Conservation (phyloP, 73 alveolate genomes). For the Halteria grandinella region DNA sequence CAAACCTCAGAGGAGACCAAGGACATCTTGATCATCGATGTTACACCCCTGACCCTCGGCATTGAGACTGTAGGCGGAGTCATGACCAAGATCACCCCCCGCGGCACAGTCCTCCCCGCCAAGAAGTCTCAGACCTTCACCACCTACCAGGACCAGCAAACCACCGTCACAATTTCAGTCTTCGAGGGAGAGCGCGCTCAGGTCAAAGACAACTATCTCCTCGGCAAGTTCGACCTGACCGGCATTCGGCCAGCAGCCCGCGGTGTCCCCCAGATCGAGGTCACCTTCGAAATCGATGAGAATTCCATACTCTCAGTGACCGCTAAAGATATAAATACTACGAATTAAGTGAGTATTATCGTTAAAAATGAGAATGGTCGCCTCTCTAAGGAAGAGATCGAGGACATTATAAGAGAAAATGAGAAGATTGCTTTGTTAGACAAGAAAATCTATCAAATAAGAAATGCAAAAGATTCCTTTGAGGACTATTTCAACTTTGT, state of each 20-base stretch:
- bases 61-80: conserved; percentile 99
- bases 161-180: conserved; percentile 93
- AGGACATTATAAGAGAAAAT: conserved; percentile 90
- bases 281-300: conserved; percentile 93
- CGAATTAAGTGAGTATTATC: conserved; percentile 89
- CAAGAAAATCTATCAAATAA: conserved; percentile 89
- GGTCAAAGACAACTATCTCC: conserved; percentile 97
- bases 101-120: conserved; percentile 99
- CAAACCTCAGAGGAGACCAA: conserved; percentile 91
- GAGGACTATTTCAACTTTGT: conserved; percentile 91
- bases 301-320: conserved; percentile 87
- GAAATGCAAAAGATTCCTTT: conserved; percentile 93
- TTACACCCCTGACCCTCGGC: conserved; percentile 97
- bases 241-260: conserved; percentile 98
- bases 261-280: conserved; percentile 98
- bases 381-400: conserved; percentile 93
- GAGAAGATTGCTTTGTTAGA: conserved; percentile 95
- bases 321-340: conserved; percentile 93
- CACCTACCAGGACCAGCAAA: conserved; percentile 96
- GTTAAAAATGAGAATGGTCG: conserved; percentile 97
- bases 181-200: conserved; percentile 98
- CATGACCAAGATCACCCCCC: conserved; percentile 96
- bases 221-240: conserved; percentile 96
- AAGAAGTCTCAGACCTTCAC: conserved; percentile 97
- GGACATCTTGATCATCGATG: conserved; percentile 94